phyloP scores from a whole-genome alignment of 2,329 filamentous ascomycete genomes.

The Elsinoe fawcettii region DNA sequence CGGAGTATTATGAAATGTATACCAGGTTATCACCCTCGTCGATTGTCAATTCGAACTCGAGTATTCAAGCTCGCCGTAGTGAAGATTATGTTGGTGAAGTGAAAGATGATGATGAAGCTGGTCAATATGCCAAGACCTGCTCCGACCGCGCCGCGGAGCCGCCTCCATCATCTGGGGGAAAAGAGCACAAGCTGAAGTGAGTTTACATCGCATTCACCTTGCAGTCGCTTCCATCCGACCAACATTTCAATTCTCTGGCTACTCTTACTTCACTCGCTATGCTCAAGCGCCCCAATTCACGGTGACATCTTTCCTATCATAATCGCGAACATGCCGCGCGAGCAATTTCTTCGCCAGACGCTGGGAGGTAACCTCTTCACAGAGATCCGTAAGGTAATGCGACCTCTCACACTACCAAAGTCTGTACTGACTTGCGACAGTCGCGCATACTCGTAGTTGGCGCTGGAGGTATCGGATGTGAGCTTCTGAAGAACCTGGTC shows the following conservation, averaged over 20 bases:
- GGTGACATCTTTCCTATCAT: background rate
- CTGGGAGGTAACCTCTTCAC: constrained; percentile 58
- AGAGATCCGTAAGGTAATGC: constrained; percentile 54
- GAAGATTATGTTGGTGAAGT: too few relatives aligned
- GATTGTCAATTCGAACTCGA: too few relatives aligned
- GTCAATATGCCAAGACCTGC: background rate
- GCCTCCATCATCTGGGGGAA: constrained; percentile 7
- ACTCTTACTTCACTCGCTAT: background rate
- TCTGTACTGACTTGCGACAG: constrained; percentile 43
- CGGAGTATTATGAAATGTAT: too few relatives aligned
- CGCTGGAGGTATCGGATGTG: constrained; percentile 93
- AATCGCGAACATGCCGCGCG: constrained; percentile 38
- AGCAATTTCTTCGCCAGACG: constrained; percentile 51
- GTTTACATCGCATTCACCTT: background rate
- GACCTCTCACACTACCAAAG: constrained; percentile 8
- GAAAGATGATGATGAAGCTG: too few relatives aligned
- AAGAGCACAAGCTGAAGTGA: background rate
- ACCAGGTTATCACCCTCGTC: too few relatives aligned
- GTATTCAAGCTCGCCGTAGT: too few relatives aligned
- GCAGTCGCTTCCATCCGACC: background rate
- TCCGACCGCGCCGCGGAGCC: constrained; percentile 7
- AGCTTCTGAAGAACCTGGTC: constrained; percentile 92
- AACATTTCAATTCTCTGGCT: background rate
- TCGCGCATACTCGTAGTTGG: constrained; percentile 87
- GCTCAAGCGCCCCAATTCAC: background rate